Evolutionary conservation across 345 rosid species (phyloP).

Genomic region (Trapa bicornis): DNA sequence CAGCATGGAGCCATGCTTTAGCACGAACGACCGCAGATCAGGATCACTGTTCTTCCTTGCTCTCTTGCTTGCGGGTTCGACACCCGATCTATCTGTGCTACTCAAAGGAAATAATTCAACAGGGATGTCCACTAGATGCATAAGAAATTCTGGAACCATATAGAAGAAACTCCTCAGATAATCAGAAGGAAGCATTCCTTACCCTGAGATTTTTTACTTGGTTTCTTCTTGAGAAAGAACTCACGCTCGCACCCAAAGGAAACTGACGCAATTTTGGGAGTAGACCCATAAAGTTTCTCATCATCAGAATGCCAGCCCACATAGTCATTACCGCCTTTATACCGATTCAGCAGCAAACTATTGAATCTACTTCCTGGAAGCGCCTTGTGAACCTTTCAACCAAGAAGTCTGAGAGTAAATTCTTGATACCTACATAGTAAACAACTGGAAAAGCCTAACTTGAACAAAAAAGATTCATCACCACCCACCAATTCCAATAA

Average conservation of each 20-base stretch:
- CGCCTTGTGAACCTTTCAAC: constrained; percentile 47
- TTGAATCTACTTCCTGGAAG: constrained; percentile 84
- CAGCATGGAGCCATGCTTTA: constrained; percentile 82
- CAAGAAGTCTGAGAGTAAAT: neutral
- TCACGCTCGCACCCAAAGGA: constrained; percentile 88
- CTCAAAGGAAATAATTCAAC: neutral
- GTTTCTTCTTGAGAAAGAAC: constrained; percentile 64
- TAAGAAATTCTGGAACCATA: neutral
- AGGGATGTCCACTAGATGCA: neutral
- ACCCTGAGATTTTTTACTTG: constrained; percentile 40
- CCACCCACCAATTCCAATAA: constrained; percentile 50
- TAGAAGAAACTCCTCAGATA: neutral
- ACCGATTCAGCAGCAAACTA: constrained; percentile 73
- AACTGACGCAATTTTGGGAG: constrained; percentile 76
- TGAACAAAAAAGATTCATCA: neutral
- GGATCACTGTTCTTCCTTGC: constrained; percentile 23
- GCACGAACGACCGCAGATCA: constrained; percentile 39
- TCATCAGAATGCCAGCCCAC: constrained; percentile 94
- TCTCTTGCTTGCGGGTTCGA: constrained; percentile 47
- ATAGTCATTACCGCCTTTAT: constrained; percentile 69
- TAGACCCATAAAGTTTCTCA: constrained; percentile 82
- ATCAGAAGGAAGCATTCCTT: constrained; percentile 3
- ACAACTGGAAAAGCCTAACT: neutral
- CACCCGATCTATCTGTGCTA: constrained; percentile 19
- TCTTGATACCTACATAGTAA: neutral